Percentiles rank a stretch among this genome's conserved stretches.
Conservation (phyloP, 768 basidiomycete species). For the Lactifluus piperatus region DNA sequence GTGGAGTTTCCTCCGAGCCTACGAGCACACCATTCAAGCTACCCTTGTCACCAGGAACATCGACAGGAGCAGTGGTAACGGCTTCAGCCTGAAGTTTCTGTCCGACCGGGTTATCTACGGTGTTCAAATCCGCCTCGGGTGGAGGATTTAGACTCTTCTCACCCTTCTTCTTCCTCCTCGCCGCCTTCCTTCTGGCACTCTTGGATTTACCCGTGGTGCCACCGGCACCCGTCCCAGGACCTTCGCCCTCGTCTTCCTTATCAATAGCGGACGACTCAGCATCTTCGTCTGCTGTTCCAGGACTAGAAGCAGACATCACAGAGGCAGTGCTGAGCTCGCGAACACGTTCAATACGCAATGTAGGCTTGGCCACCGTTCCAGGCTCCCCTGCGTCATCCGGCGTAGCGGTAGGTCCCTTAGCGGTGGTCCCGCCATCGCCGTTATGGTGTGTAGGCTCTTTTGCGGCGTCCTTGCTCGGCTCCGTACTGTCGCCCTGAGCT, state of each 20-base stretch:
- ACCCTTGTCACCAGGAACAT: constrained; percentile 4
- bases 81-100: constrained; percentile 4
- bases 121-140: not conserved
- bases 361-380: not conserved
- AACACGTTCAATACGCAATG: not conserved
- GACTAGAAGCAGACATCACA: not conserved
- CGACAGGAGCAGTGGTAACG: not conserved
- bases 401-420: not conserved
- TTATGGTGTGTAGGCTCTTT: not conserved
- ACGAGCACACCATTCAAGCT: not conserved
- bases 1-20: not conserved
- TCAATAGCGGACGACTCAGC: not conserved
- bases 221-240: not conserved
- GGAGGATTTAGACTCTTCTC: constrained; percentile 8
- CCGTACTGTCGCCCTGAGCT: not conserved
- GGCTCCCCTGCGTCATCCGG: not conserved
- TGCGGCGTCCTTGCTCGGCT: not conserved
- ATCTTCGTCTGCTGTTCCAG: constrained; percentile 6
- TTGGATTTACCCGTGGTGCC: not conserved
- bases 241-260: not conserved
- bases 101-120: constrained; percentile 2
- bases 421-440: not conserved
- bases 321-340: constrained; percentile 5
- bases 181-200: not conserved
- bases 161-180: constrained; percentile 3